Evolutionary conservation across 495 filamentous ascomycete species (phyloP), one percentile per base, ranked within the genome.

Genomic region (Chaetomium cochliodes): DNA sequence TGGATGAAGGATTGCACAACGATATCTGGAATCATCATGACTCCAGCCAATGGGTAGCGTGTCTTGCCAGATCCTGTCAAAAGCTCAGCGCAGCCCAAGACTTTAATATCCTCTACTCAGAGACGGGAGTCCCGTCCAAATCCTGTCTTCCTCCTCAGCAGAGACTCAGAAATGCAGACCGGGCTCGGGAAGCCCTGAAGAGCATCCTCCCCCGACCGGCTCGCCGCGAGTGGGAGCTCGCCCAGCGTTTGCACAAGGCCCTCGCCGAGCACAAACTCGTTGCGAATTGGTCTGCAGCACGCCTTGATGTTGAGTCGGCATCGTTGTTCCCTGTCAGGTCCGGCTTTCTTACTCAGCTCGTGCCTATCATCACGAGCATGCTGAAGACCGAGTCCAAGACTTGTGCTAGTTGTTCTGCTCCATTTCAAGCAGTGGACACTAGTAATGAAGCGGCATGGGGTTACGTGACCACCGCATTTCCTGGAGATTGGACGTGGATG

Each of bases 401-500:
- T 15, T 64, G 62, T 22, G 12, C 30, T 4, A 25, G 28, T 1
- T 64, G 62, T 15, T 57, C 53, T 5, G n/a, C 41, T 42, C 26
- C 20, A 0, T 64, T 64, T 22, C 12, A 25, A 4, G 22, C 53
- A 5, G 62, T 64, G 15, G 62, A 64, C 16, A 47, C 41, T 12
- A 64, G 53, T 44, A 64, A 64, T 8, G 22, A 25, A 6, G 12
- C 51, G 9, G 52, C 62, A 16, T 64, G 62, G 62, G 22, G 11
- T 8, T 57, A 47, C 25, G 20, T 58, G 13, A 41, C 25, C 30
- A 41, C 13, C n/a, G 13, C 26, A 0, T 64, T 64, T 15, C 62
- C 62, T 6, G 62, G 62, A 1, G 52, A 64, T 26, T 64, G 53
- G 62, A 41, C 54, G 0, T 64, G 62, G 62, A 64, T 64, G 62